Conservation (phyloP, 768 basidiomycete genomes). For the Nidularia pulvinata region DNA sequence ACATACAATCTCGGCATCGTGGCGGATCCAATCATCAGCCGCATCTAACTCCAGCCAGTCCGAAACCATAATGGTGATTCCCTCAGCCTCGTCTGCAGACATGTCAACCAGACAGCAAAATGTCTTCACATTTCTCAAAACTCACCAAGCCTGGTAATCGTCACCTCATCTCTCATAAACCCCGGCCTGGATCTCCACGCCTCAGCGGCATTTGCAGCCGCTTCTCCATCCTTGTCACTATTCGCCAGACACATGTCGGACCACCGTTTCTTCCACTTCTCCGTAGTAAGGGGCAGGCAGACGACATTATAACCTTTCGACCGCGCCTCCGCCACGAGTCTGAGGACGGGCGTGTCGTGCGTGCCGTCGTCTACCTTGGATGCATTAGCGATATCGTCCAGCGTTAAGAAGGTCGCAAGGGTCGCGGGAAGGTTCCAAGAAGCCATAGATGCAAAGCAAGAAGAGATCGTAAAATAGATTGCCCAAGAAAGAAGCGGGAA, state of each 20-base stretch:
- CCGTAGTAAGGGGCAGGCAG: constrained; percentile 88
- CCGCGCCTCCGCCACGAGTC: constrained; percentile 48
- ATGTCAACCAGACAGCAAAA: not conserved
- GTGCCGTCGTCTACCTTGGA: constrained; percentile 7
- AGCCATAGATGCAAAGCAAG: constrained; percentile 13
- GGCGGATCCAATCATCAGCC: constrained; percentile 89
- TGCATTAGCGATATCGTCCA: constrained; percentile 38
- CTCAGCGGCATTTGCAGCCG: constrained; percentile 71
- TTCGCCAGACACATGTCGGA: constrained; percentile 79
- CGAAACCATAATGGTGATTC: constrained; percentile 75
- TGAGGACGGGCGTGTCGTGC: constrained; percentile 48
- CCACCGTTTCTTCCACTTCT: constrained; percentile 89
- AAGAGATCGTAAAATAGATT: not conserved
- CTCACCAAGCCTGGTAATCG: constrained; percentile 85
- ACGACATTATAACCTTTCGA: constrained; percentile 73
- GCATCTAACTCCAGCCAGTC: constrained; percentile 98
- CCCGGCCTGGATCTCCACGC: constrained; percentile 83
- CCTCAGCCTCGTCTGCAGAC: constrained; percentile 68
- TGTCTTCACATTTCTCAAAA: constrained; percentile 5
- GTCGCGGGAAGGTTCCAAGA: constrained; percentile 35
- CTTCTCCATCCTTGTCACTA: constrained; percentile 38
- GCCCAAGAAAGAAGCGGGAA: not conserved
- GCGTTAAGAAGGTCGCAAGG: constrained; percentile 33
- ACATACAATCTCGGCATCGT: constrained; percentile 94
- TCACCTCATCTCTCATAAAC: constrained; percentile 85